Conservation (phyloP, 768 basidiomycete species). For the Heimioporus sp. region DNA sequence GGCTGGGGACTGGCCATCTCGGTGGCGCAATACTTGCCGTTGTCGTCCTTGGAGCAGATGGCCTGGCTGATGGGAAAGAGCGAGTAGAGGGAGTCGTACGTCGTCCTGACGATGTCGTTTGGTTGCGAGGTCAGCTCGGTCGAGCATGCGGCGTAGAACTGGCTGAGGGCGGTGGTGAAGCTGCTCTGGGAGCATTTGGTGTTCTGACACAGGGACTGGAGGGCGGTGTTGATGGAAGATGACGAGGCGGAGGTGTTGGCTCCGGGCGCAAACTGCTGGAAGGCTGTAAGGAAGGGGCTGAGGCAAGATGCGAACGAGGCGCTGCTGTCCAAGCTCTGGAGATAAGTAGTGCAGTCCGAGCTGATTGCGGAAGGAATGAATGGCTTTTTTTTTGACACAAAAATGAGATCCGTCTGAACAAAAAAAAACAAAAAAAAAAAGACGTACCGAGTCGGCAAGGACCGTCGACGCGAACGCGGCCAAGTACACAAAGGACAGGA, state of each 20-base stretch:
- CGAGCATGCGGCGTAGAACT: conserved; percentile 71
- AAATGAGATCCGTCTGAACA: too few species aligned
- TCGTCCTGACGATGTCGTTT: conserved; percentile 48
- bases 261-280: conserved; percentile 47
- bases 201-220: conserved; percentile 55
- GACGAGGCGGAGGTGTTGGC: conserved; percentile 38
- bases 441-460: too few species aligned
- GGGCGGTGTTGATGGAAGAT: conserved; percentile 46
- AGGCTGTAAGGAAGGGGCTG: conserved; percentile 57
- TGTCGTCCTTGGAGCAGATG: conserved; percentile 74
- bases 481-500: too few species aligned
- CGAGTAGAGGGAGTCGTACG: conserved; percentile 82
- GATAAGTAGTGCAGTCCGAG: too few species aligned
- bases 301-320: conserved; percentile 59
- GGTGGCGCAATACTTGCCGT: conserved; percentile 66
- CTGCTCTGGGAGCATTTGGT: conserved; percentile 52
- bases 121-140: conserved; percentile 60
- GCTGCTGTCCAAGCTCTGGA: conserved; percentile 43
- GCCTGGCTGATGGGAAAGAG: conserved; percentile 63
- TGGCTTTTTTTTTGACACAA: too few species aligned
- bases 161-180: conserved; percentile 59
- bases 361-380: too few species aligned
- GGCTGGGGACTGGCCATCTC: conserved; percentile 32
- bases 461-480: too few species aligned
- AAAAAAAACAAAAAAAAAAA: too few species aligned